These are phyloP conservation scores for Solanum clarkiae DNA, from an alignment of 257 asterid species.

Conservation along the genomic window DNA sequence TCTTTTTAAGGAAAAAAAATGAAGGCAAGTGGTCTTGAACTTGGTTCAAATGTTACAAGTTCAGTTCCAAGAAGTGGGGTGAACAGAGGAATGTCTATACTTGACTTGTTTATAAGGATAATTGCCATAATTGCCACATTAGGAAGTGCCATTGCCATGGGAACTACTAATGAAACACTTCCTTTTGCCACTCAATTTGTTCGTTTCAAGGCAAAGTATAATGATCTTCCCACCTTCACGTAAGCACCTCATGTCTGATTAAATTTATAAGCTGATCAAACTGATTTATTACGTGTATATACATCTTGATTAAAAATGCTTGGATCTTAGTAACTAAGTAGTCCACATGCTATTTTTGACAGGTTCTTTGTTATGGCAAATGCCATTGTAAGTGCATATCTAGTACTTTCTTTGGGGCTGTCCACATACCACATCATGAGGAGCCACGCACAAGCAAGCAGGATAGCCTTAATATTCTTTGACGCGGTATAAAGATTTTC, in stretches of 20 bases:
- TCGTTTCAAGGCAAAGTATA: constrained; percentile 17
- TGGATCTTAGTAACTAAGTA: not conserved
- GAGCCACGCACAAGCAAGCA: constrained; percentile 20
- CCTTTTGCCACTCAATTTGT: constrained; percentile 24
- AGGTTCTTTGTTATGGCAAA: constrained; percentile 81
- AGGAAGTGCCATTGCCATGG: constrained; percentile 33
- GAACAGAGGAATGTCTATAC: constrained; percentile 16
- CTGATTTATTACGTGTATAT: not conserved
- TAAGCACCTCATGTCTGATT: constrained; percentile 10
- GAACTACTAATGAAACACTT: constrained; percentile 25
- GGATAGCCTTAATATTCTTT: constrained; percentile 34
- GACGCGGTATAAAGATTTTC: constrained; percentile 29
- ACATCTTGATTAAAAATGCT: not conserved
- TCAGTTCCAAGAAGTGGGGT: not conserved
- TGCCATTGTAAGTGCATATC: constrained; percentile 47
- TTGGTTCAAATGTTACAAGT: not conserved
- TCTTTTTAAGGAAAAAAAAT: not conserved
- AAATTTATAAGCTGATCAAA: not conserved
- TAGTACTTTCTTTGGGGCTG: constrained; percentile 49
- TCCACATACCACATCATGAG: constrained; percentile 52
- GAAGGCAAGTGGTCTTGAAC: constrained; percentile 13
- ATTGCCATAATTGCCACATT: constrained; percentile 11
- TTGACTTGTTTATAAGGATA: constrained; percentile 24
- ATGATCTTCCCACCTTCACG: constrained; percentile 57
- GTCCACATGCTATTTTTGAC: not conserved